phyloP scores from a whole-genome alignment of 495 filamentous ascomycete species.

The Penicillium atrosanguineum region DNA sequence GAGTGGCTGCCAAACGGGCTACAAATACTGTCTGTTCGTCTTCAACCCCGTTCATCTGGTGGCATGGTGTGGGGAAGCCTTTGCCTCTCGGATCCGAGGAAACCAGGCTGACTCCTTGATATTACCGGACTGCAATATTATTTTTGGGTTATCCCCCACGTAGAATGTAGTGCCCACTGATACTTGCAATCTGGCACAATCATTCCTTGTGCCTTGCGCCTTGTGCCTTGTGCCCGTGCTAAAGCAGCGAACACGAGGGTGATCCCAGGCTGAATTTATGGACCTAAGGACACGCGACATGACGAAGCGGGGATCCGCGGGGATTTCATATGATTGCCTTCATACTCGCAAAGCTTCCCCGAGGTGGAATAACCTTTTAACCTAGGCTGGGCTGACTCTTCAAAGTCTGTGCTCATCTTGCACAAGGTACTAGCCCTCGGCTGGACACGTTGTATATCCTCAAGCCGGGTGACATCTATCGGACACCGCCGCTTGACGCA shows the following conservation, averaged over 20 bases:
- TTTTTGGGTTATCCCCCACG: neutral
- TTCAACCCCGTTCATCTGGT: neutral
- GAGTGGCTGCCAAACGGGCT: neutral
- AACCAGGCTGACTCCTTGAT: neutral
- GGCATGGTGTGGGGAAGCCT: neutral
- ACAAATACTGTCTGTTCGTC: neutral
- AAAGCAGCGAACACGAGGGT: neutral
- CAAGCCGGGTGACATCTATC: neutral
- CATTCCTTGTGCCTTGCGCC: neutral
- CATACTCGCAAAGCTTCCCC: neutral
- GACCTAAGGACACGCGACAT: neutral
- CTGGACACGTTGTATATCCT: neutral
- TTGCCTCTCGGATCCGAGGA: neutral
- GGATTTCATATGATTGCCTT: neutral
- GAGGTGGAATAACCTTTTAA: neutral
- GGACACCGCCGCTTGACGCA: neutral
- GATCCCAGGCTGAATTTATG: neutral
- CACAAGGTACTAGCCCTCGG: neutral
- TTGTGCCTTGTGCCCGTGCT: neutral
- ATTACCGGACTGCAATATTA: neutral
- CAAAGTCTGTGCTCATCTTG: neutral
- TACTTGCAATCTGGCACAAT: neutral
- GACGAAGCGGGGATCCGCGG: neutral
- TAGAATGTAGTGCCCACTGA: neutral
- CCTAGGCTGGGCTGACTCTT: neutral